Evolutionary conservation across 2,329 filamentous ascomycete species (phyloP), one percentile per base, ranked within the genome.

Genomic region (Arthrobotrys conoides): DNA sequence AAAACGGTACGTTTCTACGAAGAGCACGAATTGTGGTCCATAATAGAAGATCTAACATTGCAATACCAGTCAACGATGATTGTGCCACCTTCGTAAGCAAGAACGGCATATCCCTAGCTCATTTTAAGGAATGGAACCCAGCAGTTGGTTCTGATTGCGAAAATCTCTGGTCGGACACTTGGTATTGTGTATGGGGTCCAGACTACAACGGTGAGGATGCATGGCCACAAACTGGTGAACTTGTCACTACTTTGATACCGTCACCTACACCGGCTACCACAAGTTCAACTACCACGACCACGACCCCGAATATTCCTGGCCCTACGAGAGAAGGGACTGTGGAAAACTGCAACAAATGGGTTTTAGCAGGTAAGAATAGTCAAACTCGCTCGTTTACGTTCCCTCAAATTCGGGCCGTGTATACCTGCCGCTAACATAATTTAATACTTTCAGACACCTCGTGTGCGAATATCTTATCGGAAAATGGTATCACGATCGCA

Each of bases 91-190:
- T 80, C 24, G 53, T 65, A 65, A 65, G 18, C 22, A 71, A 57
- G 59, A 53, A 61, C 12, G 48, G 76, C 55, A 12, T 75, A 63
- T 67, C 71, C 24, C 61, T 75, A 61, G 61, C 61, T 22, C 71
- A 63, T 41, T 75, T 75, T 55, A 68, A 67, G 49, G 53, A 75
- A 55, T 75, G 71, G 71, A 75, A 75, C 38, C 71, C 71, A 67
- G 71, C 71, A 49, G 64, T 75, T 24, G 71, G 71, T 22, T 61
- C 63, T 22, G 51, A 75, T 75, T 75, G 71, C 38, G 36, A 67
- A 27, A 63, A 63, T 53, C 71, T 75, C 71, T 75, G 71, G 71
- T 20, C 30, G 18, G 38, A 63, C 44, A 75, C 71, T 27, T 75
- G 61, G 63, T 67, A 67, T 53, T 75, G 71, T 14, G 38, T 63